phyloP scores from a whole-genome alignment of 2,329 filamentous ascomycete species.

The Hypoxylon sp. region DNA sequence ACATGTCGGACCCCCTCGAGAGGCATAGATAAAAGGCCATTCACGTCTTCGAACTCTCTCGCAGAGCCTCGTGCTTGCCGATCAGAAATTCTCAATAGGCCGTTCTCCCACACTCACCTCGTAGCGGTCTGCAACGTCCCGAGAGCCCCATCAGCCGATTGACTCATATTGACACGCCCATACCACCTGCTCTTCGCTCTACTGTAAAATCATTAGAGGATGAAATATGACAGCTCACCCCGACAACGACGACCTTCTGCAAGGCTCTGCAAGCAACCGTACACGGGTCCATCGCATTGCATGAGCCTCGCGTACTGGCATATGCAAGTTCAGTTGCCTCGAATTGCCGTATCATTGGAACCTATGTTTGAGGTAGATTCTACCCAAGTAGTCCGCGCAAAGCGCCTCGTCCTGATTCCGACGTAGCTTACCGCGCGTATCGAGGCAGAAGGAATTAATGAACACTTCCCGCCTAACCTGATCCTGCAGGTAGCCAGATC shows the following conservation, averaged over 20 bases:
- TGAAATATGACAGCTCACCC: conserved; percentile 15
- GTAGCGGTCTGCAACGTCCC: conserved; percentile 13
- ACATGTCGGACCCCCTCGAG: neutral
- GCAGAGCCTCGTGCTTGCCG: neutral
- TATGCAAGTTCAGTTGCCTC: conserved; percentile 16
- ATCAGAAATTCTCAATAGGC: neutral
- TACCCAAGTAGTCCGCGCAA: neutral
- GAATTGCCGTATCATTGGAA: conserved; percentile 11
- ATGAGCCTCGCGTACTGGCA: conserved; percentile 40
- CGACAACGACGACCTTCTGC: conserved; percentile 18
- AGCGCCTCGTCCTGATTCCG: conserved; percentile 10
- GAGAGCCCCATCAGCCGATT: neutral
- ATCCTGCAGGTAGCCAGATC: conserved; percentile 47
- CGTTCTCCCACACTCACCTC: conserved; percentile 1
- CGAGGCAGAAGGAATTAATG: conserved; percentile 15
- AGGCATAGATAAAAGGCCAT: neutral
- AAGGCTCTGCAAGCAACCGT: conserved; percentile 42
- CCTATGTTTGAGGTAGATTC: neutral
- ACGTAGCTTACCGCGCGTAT: conserved; percentile 17
- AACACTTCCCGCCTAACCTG: conserved; percentile 20
- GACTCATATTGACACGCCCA: conserved; percentile 1
- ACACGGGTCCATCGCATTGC: conserved; percentile 20
- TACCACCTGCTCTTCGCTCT: conserved; percentile 1
- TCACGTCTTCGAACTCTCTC: conserved; percentile 19
- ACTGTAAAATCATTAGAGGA: neutral